Evolutionary conservation across 2,329 filamentous ascomycete species (phyloP), one percentile per base, ranked within the genome.

Genomic region (Berkeleyomyces basicola): DNA sequence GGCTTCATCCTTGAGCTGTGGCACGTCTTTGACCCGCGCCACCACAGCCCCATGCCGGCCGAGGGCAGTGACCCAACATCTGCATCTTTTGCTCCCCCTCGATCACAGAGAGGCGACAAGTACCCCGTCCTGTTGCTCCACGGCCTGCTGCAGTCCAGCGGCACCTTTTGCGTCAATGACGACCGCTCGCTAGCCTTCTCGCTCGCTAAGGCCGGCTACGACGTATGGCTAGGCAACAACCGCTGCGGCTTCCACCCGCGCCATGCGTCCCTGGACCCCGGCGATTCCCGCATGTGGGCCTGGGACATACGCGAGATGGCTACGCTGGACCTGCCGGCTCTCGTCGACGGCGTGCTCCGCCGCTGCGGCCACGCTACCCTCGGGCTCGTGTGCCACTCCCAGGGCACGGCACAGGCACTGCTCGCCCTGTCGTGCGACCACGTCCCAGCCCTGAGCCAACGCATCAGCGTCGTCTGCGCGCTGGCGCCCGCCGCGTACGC

Each of bases 271-370:
- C 79, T 96, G 46, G 74, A 82, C 1, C 84, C 87, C 67, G 76
- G 76, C 2, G 92, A 97, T 70, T 91, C 92, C 1, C 82, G 90
- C 39, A 95, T 96, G 88, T 96, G 92, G 92, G 84, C 85, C 47
- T 97, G 92, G 92, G 95, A 95, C 67, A 95, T 96, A 62, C 83
- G 88, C 0, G 89, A 96, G 70, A 95, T 96, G 87, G 92, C 90
- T 3, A 85, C 91, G 0, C 83, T 95, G 70, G 92, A 97, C 70
- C 79, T 97, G 2, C 81, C 91, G 0, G 90, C 91, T 0, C 78
- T 96, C 42, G 81, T 87, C 1, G 88, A 86, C 0, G 83, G 88
- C 4, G 88, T 96, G 0, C 78, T 96, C 1, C 79, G 79, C 46
- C 87, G 95, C 73, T 96, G 91, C 0, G 31, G 49, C 58, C 51